phyloP scores from a whole-genome alignment of 139 green algal genomes.

The Pleodorina starrii region DNA sequence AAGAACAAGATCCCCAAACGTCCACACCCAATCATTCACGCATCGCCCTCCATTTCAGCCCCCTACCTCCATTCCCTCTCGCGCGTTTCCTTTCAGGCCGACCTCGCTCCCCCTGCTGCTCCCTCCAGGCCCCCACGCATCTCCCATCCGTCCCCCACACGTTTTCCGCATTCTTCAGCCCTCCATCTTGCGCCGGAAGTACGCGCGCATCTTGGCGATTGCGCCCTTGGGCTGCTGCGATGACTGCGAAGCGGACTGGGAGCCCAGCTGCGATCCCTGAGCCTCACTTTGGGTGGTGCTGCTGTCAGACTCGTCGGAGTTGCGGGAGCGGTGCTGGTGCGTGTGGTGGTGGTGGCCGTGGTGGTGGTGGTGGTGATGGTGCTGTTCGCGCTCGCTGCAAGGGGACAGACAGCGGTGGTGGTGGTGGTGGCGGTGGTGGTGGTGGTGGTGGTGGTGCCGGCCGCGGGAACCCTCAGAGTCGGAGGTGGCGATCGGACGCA shows the following conservation, averaged over 20 bases:
- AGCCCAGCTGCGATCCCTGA: no score
- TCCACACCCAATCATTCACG: no score
- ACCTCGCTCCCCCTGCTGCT: no score
- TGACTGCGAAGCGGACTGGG: not conserved
- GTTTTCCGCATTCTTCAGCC: not conserved
- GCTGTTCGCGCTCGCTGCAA: not conserved
- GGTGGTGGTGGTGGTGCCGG: not conserved
- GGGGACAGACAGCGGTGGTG: not conserved
- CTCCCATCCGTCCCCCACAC: not conserved
- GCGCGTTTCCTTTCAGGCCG: no score
- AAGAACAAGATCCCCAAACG: no score
- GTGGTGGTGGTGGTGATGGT: conserved; percentile 15
- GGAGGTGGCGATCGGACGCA: not conserved
- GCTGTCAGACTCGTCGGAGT: not conserved
- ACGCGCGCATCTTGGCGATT: conserved; percentile 35
- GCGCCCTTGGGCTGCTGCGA: not conserved
- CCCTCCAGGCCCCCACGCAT: not conserved
- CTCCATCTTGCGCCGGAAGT: conserved; percentile 30
- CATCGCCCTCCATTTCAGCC: no score
- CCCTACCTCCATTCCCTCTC: no score
- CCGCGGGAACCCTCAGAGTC: not conserved
- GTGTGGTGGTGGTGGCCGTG: not conserved
- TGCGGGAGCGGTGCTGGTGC: not conserved
- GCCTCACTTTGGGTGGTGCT: not conserved
- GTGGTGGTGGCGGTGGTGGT: conserved; percentile 15